Base-by-base conservation (phyloP, 2,329 filamentous ascomycete genomes). In the Fonsecaea pugnacius region DNA sequence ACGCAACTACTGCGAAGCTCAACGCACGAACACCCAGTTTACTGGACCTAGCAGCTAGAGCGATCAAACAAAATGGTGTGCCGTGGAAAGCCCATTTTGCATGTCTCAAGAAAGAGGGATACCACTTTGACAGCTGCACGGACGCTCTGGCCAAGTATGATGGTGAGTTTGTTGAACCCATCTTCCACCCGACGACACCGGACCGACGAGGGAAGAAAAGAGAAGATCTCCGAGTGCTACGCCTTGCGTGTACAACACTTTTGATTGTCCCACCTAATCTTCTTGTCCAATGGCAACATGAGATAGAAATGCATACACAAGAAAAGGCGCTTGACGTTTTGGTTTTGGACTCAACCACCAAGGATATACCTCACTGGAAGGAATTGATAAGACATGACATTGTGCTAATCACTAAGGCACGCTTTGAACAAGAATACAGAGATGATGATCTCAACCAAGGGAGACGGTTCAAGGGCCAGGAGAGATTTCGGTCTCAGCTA, bases 191-290 rank as follows among this genome's bases (percentile, higher is more conserved):
- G 1, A 67, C 58, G n/a, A 71, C 67, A 10, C 67, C 32, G 72
- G 72, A 65, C 75, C 75, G 71, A 75, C 69, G 62, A 77, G 66
- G 55, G 76, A 68, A 76, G 43, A 68, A 68, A 60, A 61, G 67
- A 27, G 69, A 69, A 67, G 64, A 74, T 48, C 70, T 69, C 27
- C 66, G 70, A 50, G 62, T 62, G 12, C 78, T 96, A 3, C 84
- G 81, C 30, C 79, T 95, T 7, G 91, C 88, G 65, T 82, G 85
- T 32, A 85, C 85, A 0, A 96, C 89, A 0, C 79, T 98, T 3
- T 81, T 96, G 18, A 85, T 97, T 33, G 91, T 93, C 0, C 94
- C 94, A 0, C 83, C 87, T 14, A 97, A 97, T 72, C 80, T 97
- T 27, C 80, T 96, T 2, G 84, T 88, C 59, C 94, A 98, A 74